Evolutionary conservation across 2,329 filamentous ascomycete genomes (phyloP).

Genomic region (Calonectria pteridis): DNA sequence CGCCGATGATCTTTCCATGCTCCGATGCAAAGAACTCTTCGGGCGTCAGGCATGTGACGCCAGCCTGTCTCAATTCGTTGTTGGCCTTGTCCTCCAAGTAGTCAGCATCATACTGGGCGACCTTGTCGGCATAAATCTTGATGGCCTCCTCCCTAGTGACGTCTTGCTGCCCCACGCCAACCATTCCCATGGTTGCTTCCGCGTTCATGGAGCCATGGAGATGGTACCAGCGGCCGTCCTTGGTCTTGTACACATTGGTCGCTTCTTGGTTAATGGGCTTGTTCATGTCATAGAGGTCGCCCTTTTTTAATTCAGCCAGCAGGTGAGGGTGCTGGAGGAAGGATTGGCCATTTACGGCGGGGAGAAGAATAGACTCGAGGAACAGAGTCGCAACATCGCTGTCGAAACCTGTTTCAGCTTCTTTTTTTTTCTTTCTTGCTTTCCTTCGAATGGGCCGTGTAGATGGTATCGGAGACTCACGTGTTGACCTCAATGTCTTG

Average conservation of each 20-base stretch:
- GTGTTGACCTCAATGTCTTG: constrained; percentile 29
- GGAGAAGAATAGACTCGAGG: constrained; percentile 34
- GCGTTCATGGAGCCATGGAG: constrained; percentile 51
- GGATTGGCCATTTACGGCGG: constrained; percentile 26
- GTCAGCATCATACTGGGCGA: constrained; percentile 42
- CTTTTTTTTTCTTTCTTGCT: neutral
- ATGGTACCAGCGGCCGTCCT: constrained; percentile 51
- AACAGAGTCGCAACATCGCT: constrained; percentile 34
- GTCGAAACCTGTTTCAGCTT: neutral
- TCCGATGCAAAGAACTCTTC: constrained; percentile 48
- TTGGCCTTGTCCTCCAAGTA: constrained; percentile 49
- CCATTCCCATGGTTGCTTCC: constrained; percentile 46
- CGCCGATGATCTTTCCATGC: constrained; percentile 28
- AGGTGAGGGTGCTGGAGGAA: constrained; percentile 32
- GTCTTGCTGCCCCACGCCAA: constrained; percentile 44
- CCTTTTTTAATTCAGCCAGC: constrained; percentile 17
- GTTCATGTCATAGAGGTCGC: constrained; percentile 22
- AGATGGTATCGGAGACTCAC: neutral
- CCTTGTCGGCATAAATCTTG: constrained; percentile 35
- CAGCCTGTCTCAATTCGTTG: constrained; percentile 49
- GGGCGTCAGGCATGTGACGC: constrained; percentile 48
- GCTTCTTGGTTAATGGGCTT: constrained; percentile 47
- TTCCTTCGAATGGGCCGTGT: neutral
- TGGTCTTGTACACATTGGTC: constrained; percentile 51
- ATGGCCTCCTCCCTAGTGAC: constrained; percentile 47